These are phyloP conservation scores for Thalassiosira livingstoniorum DNA, from an alignment of 352 stramenopile species.

Conservation along the genomic window DNA sequence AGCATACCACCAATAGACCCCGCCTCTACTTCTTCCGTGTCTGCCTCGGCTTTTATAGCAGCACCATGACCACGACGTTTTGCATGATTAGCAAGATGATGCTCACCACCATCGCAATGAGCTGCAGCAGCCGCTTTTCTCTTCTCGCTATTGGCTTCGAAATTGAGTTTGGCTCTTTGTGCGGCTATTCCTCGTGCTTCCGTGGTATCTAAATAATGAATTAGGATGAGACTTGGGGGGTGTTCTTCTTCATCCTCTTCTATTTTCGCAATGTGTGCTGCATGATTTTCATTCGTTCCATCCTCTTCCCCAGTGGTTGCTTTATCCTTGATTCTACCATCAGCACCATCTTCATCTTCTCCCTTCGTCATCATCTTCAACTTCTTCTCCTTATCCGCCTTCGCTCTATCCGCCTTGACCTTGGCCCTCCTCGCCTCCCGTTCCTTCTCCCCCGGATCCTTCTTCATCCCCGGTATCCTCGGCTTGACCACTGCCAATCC, in stretches of 20 bases:
- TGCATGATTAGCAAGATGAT: too few species aligned
- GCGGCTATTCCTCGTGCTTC: not conserved
- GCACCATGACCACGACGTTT: too few species aligned
- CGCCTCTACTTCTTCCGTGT: too few species aligned
- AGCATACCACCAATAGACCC: too few species aligned
- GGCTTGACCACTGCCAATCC: constrained; percentile 19
- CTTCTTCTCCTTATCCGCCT: too few species aligned
- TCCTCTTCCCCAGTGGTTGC: not conserved
- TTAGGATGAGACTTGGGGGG: constrained; percentile 42
- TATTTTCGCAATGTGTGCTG: not conserved
- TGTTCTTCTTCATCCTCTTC: constrained; percentile 1
- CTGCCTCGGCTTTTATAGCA: too few species aligned
- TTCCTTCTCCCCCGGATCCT: too few species aligned
- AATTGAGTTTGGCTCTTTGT: constrained; percentile 16
- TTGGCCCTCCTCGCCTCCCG: too few species aligned
- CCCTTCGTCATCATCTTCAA: not conserved
- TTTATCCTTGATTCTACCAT: too few species aligned
- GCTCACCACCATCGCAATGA: not conserved
- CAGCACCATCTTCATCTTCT: not conserved
- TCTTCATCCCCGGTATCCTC: constrained; percentile 14
- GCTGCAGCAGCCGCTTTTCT: not conserved
- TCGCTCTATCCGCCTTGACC: too few species aligned
- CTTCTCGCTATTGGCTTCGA: not conserved
- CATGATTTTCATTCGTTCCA: not conserved
- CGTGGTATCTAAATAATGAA: constrained; percentile 53